Evolutionary conservation across 208 protist species (phyloP).

Genomic region (Leishmania lainsoni): DNA sequence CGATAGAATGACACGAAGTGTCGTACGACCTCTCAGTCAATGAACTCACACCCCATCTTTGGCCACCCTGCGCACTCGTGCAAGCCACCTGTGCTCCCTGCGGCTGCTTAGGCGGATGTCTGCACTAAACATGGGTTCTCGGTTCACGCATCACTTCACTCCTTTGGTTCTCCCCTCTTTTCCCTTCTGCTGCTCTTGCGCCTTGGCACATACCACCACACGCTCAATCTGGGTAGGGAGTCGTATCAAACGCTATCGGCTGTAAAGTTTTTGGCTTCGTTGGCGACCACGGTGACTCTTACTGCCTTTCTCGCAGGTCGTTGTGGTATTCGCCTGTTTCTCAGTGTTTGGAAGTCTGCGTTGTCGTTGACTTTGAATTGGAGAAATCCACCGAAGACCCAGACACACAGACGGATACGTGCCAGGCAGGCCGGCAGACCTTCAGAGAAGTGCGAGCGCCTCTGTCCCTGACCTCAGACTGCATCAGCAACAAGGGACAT

Average conservation of each 20-base stretch:
- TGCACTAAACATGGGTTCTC: neutral
- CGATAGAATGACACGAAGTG: neutral
- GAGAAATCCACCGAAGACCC: neutral
- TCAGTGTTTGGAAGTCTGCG: neutral
- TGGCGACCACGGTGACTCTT: conserved; percentile 7
- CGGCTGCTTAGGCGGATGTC: neutral
- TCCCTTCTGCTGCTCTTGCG: neutral
- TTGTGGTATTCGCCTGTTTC: neutral
- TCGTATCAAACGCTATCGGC: conserved; percentile 2
- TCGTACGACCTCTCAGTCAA: neutral
- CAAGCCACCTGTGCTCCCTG: neutral
- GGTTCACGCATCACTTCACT: neutral
- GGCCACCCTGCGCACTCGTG: neutral
- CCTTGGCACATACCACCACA: neutral
- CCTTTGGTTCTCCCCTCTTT: neutral
- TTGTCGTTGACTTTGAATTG: neutral
- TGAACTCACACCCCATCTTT: neutral
- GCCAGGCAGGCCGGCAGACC: neutral
- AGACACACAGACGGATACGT: neutral
- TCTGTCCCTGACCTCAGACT: neutral
- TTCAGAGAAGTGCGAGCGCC: neutral
- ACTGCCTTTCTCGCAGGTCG: neutral
- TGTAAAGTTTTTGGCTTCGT: neutral
- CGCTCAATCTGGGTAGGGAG: neutral
- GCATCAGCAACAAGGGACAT: neutral